Conservation (phyloP, 768 basidiomycete species). For the Candolleomyces eurysporus region DNA sequence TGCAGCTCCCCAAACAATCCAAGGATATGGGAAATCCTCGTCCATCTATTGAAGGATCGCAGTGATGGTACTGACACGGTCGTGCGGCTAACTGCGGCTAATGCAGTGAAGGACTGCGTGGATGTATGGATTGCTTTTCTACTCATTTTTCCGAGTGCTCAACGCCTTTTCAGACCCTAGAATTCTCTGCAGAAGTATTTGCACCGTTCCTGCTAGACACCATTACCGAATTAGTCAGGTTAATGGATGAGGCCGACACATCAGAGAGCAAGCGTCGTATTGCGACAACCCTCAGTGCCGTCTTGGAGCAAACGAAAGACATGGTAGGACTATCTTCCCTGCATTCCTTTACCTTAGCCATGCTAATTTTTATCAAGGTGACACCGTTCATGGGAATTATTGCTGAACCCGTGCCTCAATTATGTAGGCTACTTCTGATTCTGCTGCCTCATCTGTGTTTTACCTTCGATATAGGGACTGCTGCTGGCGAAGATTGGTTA, state of each 20-base stretch:
- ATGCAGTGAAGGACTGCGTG: constrained; percentile 76
- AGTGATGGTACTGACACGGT: constrained; percentile 75
- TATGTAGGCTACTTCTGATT: constrained; percentile 54
- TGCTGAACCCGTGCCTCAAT: constrained; percentile 58
- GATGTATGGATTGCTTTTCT: constrained; percentile 55
- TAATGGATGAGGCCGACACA: constrained; percentile 72
- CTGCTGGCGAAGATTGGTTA: constrained; percentile 64
- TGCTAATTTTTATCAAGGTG: constrained; percentile 44
- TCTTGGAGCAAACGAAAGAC: constrained; percentile 58
- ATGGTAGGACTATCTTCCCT: constrained; percentile 26
- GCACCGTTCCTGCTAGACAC: constrained; percentile 62
- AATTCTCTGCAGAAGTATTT: constrained; percentile 63
- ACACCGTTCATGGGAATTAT: constrained; percentile 62
- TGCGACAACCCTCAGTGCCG: constrained; percentile 61
- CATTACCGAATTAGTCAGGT: constrained; percentile 62
- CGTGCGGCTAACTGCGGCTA: constrained; percentile 82
- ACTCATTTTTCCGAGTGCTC: constrained; percentile 5
- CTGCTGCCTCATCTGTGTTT: background rate
- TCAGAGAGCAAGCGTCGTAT: constrained; percentile 77
- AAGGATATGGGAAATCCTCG: constrained; percentile 76
- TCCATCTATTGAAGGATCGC: constrained; percentile 71
- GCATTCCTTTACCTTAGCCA: background rate
- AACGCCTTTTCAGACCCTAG: constrained; percentile 46
- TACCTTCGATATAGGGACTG: constrained; percentile 50
- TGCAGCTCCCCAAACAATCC: constrained; percentile 58